A percentile compares a stretch with the other conserved stretches of the same genome.
phyloP scores from a whole-genome alignment of 306 rosid species.

The Ormosia semicastrata region DNA sequence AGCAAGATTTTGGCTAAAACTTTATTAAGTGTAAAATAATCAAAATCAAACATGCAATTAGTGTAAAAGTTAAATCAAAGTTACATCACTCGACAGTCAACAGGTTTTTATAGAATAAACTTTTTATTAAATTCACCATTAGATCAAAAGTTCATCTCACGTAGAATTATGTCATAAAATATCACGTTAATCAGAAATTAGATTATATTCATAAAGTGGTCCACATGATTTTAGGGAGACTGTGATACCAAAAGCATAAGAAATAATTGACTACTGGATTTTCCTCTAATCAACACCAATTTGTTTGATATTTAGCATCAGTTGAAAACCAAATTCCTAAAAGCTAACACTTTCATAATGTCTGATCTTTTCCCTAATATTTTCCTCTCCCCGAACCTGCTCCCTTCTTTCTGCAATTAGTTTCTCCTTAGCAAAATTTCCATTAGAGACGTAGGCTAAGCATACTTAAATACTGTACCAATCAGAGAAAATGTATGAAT shows the following conservation, averaged over 20 bases:
- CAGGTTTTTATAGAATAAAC: background rate
- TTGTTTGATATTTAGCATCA: background rate
- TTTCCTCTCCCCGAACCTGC: background rate
- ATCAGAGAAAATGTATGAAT: background rate
- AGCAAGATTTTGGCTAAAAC: background rate
- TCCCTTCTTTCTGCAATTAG: background rate
- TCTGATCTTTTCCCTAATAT: background rate
- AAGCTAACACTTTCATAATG: background rate
- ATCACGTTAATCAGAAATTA: background rate
- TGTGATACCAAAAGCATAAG: background rate
- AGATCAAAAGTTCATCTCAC: background rate
- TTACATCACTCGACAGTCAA: background rate
- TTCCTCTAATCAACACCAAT: background rate
- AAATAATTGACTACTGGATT: background rate
- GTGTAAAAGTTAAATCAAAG: background rate
- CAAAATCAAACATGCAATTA: background rate
- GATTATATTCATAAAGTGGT: background rate
- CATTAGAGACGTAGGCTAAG: background rate
- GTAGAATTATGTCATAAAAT: background rate
- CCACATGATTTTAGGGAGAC: background rate
- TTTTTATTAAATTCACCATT: background rate
- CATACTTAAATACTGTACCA: background rate
- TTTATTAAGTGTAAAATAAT: background rate
- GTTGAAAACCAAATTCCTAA: background rate
- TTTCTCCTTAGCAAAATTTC: background rate